A percentile compares a stretch with the other conserved stretches of the same genome.
Evolutionary conservation across 2,329 filamentous ascomycete species (phyloP).

Genomic region (Epichloe amarillans): DNA sequence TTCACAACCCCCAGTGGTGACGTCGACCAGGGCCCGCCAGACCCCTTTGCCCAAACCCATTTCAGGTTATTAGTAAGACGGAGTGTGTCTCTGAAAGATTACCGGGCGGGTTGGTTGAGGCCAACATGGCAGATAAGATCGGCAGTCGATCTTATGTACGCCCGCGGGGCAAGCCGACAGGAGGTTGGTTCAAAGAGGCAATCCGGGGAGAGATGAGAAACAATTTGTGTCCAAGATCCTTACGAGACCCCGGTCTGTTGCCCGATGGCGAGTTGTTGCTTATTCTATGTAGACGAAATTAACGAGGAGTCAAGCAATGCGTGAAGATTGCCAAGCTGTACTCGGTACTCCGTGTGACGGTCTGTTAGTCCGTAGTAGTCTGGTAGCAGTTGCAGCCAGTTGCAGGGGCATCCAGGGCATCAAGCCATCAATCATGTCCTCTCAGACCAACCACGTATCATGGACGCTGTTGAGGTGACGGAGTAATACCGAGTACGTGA

Average conservation of each 20-base stretch:
- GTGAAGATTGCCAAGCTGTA: too few species aligned
- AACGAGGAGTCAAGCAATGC: too few species aligned
- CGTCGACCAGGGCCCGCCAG: neutral
- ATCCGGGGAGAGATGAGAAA: neutral
- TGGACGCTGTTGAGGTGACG: neutral
- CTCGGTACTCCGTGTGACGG: too few species aligned
- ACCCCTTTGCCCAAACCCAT: neutral
- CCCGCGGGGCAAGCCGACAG: neutral
- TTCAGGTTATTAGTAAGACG: neutral
- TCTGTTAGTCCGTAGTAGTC: too few species aligned
- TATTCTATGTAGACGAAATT: too few species aligned
- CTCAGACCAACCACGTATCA: neutral
- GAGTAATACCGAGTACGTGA: slow-evolving; percentile 8
- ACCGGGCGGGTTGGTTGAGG: too few species aligned
- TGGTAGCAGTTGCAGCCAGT: neutral
- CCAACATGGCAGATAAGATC: neutral
- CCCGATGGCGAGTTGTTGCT: too few species aligned
- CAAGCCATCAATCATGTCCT: neutral
- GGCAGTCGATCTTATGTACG: neutral
- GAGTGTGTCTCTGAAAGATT: neutral
- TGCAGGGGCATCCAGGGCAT: neutral
- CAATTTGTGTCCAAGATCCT: neutral
- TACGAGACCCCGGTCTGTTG: too few species aligned
- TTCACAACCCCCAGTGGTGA: neutral
- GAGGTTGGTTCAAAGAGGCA: neutral